phyloP scores from a whole-genome alignment of 2,329 filamentous ascomycete genomes.

The Alternaria brassicicola region DNA sequence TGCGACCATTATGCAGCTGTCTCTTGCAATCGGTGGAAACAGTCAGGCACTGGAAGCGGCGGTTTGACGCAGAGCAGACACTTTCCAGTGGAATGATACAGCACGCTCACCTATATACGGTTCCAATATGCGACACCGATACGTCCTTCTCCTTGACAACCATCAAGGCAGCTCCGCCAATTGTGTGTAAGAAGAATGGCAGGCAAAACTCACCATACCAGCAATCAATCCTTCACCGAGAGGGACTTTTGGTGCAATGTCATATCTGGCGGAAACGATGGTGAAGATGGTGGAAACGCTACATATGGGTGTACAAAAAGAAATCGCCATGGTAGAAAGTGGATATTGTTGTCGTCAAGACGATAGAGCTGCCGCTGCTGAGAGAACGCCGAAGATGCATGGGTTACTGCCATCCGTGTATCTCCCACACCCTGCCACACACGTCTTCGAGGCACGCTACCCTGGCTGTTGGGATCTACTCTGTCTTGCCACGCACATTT shows the following conservation, averaged over 20 bases:
- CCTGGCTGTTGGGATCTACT: too few relatives aligned
- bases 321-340: too few relatives aligned
- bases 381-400: too few relatives aligned
- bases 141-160: conserved; percentile 18
- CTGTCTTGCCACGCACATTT: too few relatives aligned
- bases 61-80: neutral
- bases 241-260: conserved; percentile 1
- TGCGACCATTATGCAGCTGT: neutral
- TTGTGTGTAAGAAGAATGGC: neutral
- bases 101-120: neutral
- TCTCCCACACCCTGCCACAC: too few relatives aligned
- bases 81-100: neutral
- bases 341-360: too few relatives aligned
- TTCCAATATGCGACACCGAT: conserved; percentile 4
- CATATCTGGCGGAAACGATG: conserved; percentile 36
- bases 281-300: conserved; percentile 50
- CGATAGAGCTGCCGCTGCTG: too few relatives aligned
- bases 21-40: neutral
- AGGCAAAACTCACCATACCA: conserved; percentile 5
- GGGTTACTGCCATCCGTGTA: too few relatives aligned
- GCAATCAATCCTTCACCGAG: conserved; percentile 12
- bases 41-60: neutral
- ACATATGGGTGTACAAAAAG: conserved; percentile 13
- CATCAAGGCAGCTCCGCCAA: conserved; percentile 17
- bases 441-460: too few relatives aligned